Evolutionary conservation across 129 eudicot genomes (phyloP).

Genomic region (Kitagawia praeruptora): DNA sequence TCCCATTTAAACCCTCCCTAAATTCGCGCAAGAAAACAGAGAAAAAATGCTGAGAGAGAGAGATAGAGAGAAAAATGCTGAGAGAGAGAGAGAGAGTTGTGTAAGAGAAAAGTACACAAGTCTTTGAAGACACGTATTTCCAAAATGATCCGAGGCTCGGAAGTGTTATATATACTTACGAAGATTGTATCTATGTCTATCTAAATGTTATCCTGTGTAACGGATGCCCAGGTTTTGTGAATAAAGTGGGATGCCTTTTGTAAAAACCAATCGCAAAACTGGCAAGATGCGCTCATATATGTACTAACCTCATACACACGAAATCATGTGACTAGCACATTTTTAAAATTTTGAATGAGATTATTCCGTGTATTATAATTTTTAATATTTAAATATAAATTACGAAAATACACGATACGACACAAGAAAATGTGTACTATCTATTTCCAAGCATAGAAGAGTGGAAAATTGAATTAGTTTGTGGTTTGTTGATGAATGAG

Average conservation of each 20-base stretch:
- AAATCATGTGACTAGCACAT: no score
- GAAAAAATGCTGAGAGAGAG: conserved; percentile 1
- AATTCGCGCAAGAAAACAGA: conserved; percentile 6
- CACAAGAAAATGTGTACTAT: no score
- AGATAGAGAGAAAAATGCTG: conserved; percentile 14
- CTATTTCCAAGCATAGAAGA: no score
- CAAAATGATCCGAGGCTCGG: conserved; percentile 6
- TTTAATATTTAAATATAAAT: no score
- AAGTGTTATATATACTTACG: neutral
- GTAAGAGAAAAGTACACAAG: neutral
- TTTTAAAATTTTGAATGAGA: no score
- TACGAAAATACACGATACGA: no score
- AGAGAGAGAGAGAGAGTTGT: conserved; percentile 13
- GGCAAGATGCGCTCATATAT: neutral
- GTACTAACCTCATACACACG: no score
- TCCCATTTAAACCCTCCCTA: conserved; percentile 9
- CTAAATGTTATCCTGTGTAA: neutral
- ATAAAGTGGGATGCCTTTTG: conserved; percentile 3
- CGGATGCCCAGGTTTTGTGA: conserved; percentile 24
- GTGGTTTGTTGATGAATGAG: neutral
- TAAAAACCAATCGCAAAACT: neutral
- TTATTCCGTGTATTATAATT: no score
- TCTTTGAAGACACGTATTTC: conserved; percentile 10
- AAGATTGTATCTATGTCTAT: neutral
- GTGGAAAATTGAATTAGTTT: neutral